Percentiles rank a stretch among this genome's conserved stretches.
phyloP scores from a whole-genome alignment of 306 rosid genomes.

The Sophora flavescens region DNA sequence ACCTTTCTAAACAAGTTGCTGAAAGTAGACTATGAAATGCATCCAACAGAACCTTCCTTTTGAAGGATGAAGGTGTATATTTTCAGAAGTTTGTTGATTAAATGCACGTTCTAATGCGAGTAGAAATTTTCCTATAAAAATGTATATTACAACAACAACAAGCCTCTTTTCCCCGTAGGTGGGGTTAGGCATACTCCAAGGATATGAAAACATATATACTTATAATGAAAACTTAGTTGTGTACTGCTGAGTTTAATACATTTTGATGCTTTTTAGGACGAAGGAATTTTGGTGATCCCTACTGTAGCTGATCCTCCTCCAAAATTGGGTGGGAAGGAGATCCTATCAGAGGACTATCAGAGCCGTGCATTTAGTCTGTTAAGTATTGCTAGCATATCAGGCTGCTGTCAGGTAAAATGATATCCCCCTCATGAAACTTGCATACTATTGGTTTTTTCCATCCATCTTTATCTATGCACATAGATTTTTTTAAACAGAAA shows the following conservation, averaged over 20 bases:
- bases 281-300: constrained; percentile 93
- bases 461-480: not conserved
- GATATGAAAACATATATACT: not conserved
- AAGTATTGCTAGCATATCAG: constrained; percentile 95
- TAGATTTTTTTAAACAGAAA: not conserved
- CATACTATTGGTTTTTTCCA: not conserved
- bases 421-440: constrained; percentile 29
- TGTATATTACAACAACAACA: not conserved
- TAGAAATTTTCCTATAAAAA: not conserved
- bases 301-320: constrained; percentile 92
- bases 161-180: not conserved
- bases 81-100: not conserved
- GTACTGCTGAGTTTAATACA: constrained; percentile 10
- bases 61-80: not conserved
- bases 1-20: constrained; percentile 8
- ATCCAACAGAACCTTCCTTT: not conserved
- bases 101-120: not conserved
- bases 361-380: constrained; percentile 70
- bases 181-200: not conserved
- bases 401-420: constrained; percentile 88
- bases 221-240: constrained; percentile 1
- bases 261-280: constrained; percentile 66
- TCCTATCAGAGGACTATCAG: constrained; percentile 73
- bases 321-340: constrained; percentile 86
- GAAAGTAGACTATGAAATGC: constrained; percentile 5